phyloP scores from a whole-genome alignment of 768 basidiomycete genomes.

The Trametopsis cervina region DNA sequence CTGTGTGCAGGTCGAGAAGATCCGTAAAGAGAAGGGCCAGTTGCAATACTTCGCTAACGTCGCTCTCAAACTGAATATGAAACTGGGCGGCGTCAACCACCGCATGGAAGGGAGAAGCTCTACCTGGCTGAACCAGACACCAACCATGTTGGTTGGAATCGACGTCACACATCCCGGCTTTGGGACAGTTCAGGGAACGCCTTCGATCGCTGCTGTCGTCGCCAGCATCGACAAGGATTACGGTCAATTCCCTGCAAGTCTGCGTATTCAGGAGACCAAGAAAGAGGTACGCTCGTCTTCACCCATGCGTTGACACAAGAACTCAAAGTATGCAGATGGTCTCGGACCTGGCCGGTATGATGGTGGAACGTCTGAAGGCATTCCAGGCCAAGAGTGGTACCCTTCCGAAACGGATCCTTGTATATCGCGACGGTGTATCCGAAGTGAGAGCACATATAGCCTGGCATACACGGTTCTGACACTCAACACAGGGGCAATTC shows the following conservation, averaged over 20 bases:
- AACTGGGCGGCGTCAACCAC: constrained; percentile 49
- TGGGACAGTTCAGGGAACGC: constrained; percentile 51
- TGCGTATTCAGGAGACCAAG: constrained; percentile 47
- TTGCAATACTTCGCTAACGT: constrained; percentile 50
- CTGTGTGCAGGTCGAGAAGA: constrained; percentile 67
- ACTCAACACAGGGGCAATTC: constrained; percentile 38
- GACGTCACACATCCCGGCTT: constrained; percentile 78
- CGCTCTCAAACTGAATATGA: constrained; percentile 49
- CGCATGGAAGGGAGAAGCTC: constrained; percentile 32
- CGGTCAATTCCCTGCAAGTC: constrained; percentile 43
- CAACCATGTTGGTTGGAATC: constrained; percentile 52
- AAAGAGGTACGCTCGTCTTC: constrained; percentile 50
- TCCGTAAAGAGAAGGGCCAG: constrained; percentile 57
- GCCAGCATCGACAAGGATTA: constrained; percentile 38
- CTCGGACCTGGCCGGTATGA: constrained; percentile 40
- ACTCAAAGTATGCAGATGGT: constrained; percentile 32
- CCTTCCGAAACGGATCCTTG: constrained; percentile 40
- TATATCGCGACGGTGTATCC: constrained; percentile 73
- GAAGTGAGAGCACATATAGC: constrained; percentile 38
- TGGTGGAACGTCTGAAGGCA: constrained; percentile 37
- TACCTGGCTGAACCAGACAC: constrained; percentile 30
- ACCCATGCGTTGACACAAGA: neutral
- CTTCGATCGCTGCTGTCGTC: constrained; percentile 49
- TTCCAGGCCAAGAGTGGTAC: constrained; percentile 29
- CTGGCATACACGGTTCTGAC: neutral